Evolutionary conservation across 2,329 filamentous ascomycete species (phyloP), one percentile per base, ranked within the genome.

Genomic region (Ilyonectria robusta): DNA sequence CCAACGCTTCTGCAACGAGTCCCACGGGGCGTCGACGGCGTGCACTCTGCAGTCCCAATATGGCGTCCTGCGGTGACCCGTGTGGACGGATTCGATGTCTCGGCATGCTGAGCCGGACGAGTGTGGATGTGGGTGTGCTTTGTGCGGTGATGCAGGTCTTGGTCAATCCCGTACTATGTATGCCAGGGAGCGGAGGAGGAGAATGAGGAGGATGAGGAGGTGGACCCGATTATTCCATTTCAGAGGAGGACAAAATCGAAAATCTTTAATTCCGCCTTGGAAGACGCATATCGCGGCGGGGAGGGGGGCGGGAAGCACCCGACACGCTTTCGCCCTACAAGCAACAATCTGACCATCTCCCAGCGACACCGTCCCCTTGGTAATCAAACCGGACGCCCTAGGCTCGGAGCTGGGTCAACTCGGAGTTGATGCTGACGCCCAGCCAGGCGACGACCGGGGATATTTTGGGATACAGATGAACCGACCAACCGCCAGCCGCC

Each of bases 381-480:
- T 60, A 66, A 63, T 68, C 59, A 63, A 65, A 62, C 62, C 40
- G 15, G 47, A 47, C 33, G 40, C 50, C 21, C 29, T 13, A 60
- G 35, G 50, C 19, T 42, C 51, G 46, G 65, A 17, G 51, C 62
- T 47, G 51, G 26, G 15, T 48, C 46, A 37, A 65, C 35, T 40
- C 48, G 44, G 54, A 48, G 19, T 65, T 50, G 44, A 40, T 62
- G 57, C 65, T 67, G 65, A 67, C 61, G 42, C 61, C 50, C 42
- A 31, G 60, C 59, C 26, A 55, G 60, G 55, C 57, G 50, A 54
- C 56, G 61, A 55, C 57, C 31, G 46, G 62, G 60, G 50, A 47
- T 59, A 62, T 59, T 70, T 68, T 68, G 53, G 58, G 62, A 59
- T 58, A 31, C 17, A 35, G n/a, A 19, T 37, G 46, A 29, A 19